Evolutionary conservation across 1,284 basidiomycete genomes (phyloP).

Genomic region (Fomitopsis schrenkii): DNA sequence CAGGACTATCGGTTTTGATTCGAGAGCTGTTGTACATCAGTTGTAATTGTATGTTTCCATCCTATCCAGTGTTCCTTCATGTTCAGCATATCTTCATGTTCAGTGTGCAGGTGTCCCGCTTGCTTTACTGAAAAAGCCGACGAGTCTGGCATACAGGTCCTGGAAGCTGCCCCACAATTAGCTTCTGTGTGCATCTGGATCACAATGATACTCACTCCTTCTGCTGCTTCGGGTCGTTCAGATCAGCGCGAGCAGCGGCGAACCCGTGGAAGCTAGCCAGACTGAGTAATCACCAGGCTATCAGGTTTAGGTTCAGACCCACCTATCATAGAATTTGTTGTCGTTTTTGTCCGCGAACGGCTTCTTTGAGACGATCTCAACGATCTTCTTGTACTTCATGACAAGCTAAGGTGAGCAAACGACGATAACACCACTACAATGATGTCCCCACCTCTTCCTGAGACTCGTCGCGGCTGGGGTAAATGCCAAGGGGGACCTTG

Average conservation of each 20-base stretch:
- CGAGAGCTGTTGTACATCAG: background rate
- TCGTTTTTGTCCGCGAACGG: conserved; percentile 51
- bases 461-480: conserved; percentile 60
- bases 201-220: conserved; percentile 43
- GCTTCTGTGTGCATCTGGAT: background rate
- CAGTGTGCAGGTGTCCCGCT: conserved; percentile 11
- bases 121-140: conserved; percentile 43
- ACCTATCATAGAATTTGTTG: conserved; percentile 54
- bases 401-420: background rate
- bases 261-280: conserved; percentile 62
- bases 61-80: conserved; percentile 3
- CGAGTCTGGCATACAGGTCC: conserved; percentile 56
- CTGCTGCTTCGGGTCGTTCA: conserved; percentile 59
- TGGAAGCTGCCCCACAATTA: conserved; percentile 37
- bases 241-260: conserved; percentile 67
- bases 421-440: background rate
- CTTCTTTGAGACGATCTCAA: conserved; percentile 46
- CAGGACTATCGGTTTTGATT: background rate
- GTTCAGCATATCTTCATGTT: too few relatives aligned
- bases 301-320: conserved; percentile 11
- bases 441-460: conserved; percentile 42
- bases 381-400: conserved; percentile 48
- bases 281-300: background rate
- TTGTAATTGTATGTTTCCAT: conserved; percentile 3
- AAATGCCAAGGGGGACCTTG: conserved; percentile 54